Percentiles rank a stretch among this genome's conserved stretches.
phyloP scores from a whole-genome alignment of 2,329 filamentous ascomycete species.

The Penicillium sp. region DNA sequence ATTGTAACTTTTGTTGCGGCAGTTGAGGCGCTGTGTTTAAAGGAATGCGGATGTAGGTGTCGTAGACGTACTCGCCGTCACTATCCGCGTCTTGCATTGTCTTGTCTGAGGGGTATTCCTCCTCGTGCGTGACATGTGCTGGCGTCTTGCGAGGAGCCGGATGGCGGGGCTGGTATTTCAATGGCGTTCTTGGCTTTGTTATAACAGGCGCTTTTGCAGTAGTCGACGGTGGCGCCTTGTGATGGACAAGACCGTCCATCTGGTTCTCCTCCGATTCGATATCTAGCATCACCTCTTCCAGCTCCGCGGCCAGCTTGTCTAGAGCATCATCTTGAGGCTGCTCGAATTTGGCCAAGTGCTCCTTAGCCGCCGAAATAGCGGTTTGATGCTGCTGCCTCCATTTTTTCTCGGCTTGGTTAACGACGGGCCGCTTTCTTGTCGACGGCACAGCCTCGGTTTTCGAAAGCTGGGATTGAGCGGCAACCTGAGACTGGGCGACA shows the following conservation, averaged over 20 bases:
- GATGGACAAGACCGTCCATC: constrained; percentile 20
- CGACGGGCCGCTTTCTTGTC: constrained; percentile 34
- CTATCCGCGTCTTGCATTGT: constrained; percentile 26
- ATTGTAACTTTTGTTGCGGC: neutral
- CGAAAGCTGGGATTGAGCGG: neutral
- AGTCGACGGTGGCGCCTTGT: constrained; percentile 11
- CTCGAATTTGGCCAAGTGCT: constrained; percentile 32
- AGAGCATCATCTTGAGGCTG: constrained; percentile 26
- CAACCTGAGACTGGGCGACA: constrained; percentile 15
- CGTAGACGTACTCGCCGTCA: constrained; percentile 57
- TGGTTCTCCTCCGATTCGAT: constrained; percentile 28
- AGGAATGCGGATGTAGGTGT: constrained; percentile 56
- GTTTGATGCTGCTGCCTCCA: constrained; percentile 35
- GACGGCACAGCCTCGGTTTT: neutral
- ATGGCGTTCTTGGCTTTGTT: constrained; percentile 23
- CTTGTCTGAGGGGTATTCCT: constrained; percentile 27
- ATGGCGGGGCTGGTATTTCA: constrained; percentile 34
- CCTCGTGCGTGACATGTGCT: constrained; percentile 5
- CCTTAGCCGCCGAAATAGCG: constrained; percentile 32
- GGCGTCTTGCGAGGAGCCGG: constrained; percentile 22
- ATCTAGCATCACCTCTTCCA: constrained; percentile 41
- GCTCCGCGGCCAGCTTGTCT: constrained; percentile 39
- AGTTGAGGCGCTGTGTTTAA: constrained; percentile 27
- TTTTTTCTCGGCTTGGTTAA: constrained; percentile 37
- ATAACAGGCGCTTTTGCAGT: constrained; percentile 13